Base-by-base conservation (phyloP, 106 monocot species). In the Narthecium ossifragum region DNA sequence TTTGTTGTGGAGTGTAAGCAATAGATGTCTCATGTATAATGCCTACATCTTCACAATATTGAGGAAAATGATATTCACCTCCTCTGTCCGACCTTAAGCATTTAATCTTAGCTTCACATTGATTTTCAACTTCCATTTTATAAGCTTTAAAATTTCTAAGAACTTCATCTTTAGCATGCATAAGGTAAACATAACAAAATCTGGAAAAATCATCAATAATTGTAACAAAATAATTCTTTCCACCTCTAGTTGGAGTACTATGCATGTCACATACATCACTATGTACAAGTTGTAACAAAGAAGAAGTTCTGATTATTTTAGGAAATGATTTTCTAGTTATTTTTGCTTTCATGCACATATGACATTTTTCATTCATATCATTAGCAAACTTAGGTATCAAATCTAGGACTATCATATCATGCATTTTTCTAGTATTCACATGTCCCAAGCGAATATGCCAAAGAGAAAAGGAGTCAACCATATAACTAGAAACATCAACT, bases 361-460 rank as follows among this genome's bases (percentile, higher is more conserved):
- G 21, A 39, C 47, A 63, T 34, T 50, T 50, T 31, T 20, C 11
- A 31, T 5, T 18, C 4, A 31, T 32, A 8, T 24, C 20, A 17
- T 7, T 10, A 18, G 20, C 15, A 15, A 11, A 51, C 5, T 39
- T 39, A 39, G 49, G 10, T 26, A 64, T 52, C 31, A 64, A 53
- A 26, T 24, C 34, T 5, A 33, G 9, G 10, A 52, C 52, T 25
- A 24, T 9, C 4, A 64, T 52, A 20, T 14, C 5, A 15, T 38
- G 24, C 10, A 64, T 23, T 1, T 0, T 24, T 50, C 17, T 23
- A 52, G 5, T 26, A 36, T 64, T 64, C 10, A 57, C 0, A 53
- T 62, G 29, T 31, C 27, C 34, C 37, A 64, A 55, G 27, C 27
- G 6, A 43, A 12, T 28, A 65, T 36, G 40, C n/a, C 65, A 65